Conservation (phyloP, 139 green algal genomes). For the Chlamydomonas incerta region DNA sequence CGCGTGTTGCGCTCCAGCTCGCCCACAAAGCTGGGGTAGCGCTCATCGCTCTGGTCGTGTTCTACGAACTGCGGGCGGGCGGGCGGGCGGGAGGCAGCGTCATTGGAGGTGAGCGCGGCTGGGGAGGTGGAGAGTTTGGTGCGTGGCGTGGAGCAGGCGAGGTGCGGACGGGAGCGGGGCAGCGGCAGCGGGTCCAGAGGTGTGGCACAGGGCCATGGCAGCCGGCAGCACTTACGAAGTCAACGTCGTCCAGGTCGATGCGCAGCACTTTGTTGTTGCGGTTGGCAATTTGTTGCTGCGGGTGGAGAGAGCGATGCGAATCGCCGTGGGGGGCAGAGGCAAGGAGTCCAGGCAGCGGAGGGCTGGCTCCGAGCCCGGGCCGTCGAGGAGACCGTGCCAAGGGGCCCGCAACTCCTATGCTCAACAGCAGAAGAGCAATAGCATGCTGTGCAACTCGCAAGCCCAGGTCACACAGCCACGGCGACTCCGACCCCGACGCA, state of each 20-base stretch:
- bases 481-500: no score
- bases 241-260: constrained; percentile 87
- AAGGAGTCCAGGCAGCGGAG: not conserved
- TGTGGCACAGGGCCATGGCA: no score
- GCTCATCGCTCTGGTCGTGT: not conserved
- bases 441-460: no score
- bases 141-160: no score
- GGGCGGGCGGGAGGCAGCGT: no score
- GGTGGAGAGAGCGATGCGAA: not conserved
- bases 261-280: constrained; percentile 71
- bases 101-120: no score
- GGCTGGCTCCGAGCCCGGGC: not conserved
- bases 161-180: no score
- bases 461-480: no score
- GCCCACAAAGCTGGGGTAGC: constrained; percentile 57
- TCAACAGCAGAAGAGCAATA: no score
- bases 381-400: not conserved
- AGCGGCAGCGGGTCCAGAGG: no score
- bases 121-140: no score
- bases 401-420: no score
- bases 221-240: constrained; percentile 58
- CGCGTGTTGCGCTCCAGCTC: constrained; percentile 83
- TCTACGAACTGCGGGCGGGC: constrained; percentile 9
- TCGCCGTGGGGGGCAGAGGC: not conserved
- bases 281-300: constrained; percentile 95